Evolutionary conservation across 805 yeast species (phyloP).

Genomic region (Dipodascus albidus): DNA sequence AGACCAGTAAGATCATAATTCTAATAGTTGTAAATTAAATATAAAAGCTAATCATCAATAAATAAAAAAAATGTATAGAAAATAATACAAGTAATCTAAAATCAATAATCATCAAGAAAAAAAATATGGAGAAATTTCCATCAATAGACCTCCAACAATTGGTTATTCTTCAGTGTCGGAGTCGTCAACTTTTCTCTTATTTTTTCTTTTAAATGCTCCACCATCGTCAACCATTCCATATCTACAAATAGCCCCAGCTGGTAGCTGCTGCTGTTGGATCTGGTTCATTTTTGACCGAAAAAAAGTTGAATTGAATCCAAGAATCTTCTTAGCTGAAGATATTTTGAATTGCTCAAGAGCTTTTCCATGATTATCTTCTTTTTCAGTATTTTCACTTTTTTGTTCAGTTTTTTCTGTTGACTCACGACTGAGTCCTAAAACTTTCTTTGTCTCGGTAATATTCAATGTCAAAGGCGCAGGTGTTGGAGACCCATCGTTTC

Average conservation of each 20-base stretch:
- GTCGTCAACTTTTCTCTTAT: background rate
- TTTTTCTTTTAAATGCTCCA: background rate
- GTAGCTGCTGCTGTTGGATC: background rate
- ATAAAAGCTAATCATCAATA: background rate
- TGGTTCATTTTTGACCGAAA: background rate
- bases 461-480: background rate
- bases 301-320: background rate
- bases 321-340: background rate
- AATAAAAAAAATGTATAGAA: background rate
- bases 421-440: too few species aligned
- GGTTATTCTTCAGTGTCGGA: background rate
- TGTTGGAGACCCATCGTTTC: conserved; percentile 9
- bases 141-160: too few species aligned
- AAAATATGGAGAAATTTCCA: background rate
- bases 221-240: background rate
- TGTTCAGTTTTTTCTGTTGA: too few species aligned
- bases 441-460: background rate
- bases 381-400: background rate
- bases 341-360: background rate
- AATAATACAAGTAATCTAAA: too few species aligned
- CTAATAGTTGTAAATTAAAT: too few species aligned
- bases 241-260: background rate
- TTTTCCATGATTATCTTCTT: background rate
- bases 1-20: too few species aligned
- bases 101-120: background rate